phyloP scores from a whole-genome alignment of 768 basidiomycete species.

The Tricholoma furcatifolium region DNA sequence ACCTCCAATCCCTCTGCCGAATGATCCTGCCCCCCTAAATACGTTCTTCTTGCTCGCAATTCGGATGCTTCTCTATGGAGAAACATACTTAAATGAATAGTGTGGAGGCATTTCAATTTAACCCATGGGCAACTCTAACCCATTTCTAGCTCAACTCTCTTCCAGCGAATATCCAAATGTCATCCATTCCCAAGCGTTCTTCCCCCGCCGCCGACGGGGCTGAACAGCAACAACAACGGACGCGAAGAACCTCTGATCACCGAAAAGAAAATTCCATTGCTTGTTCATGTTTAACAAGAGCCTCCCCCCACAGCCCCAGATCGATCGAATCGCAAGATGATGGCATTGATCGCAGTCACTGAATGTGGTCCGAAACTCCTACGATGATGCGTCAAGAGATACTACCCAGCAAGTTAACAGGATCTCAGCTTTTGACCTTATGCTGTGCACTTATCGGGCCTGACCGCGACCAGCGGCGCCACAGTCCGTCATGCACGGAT shows the following conservation, averaged over 20 bases:
- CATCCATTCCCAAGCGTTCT: not conserved
- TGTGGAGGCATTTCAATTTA: not conserved
- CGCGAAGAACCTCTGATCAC: not conserved
- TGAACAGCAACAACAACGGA: not conserved
- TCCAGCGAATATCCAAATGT: not conserved
- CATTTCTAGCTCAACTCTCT: not conserved
- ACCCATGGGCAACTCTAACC: not conserved
- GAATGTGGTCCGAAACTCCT: too few species aligned
- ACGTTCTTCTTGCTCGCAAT: not conserved
- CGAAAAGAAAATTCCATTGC: not conserved
- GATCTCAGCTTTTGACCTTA: too few species aligned
- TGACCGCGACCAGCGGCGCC: too few species aligned
- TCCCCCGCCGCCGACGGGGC: not conserved
- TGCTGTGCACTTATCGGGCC: too few species aligned
- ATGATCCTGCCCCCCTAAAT: not conserved
- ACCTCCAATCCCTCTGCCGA: not conserved
- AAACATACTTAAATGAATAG: not conserved
- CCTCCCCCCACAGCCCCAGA: conserved; percentile 8
- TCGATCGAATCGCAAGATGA: not conserved
- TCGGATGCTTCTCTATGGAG: conserved; percentile 1
- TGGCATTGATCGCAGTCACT: not conserved
- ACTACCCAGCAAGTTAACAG: too few species aligned
- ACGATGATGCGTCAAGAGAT: too few species aligned
- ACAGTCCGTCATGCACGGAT: too few species aligned
- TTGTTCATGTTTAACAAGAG: conserved; percentile 1